Base-by-base conservation (phyloP, 371 early-diverging fungal species). In the Mucor piriformis region DNA sequence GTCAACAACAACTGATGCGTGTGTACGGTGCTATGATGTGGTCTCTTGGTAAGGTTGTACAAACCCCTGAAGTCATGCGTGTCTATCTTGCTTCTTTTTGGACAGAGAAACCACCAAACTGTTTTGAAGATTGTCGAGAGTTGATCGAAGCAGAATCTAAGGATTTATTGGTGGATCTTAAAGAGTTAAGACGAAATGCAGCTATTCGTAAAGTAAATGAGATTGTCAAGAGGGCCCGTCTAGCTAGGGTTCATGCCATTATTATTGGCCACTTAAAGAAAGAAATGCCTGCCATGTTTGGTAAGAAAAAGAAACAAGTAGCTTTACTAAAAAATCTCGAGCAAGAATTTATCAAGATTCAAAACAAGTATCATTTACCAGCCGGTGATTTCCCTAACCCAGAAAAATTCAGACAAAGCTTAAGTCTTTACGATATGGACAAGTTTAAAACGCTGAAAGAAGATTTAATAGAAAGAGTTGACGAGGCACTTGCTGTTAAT, bases 11-110 rank as follows among this genome's bases (percentile, higher is more conserved):
- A 74, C 70, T 95, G 54, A 90, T 95, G 92, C 82, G 95, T 21
- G 94, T 94, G 0, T 91, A 92, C 63, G 95, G 95, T 56, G 95
- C 95, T 11, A 74, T 95, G 76, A 95, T 95, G 95, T 95, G 95
- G 95, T 92, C 95, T 21, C 79, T 95, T 11, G 95, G 95, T 50
- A 92, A 91, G 67, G 93, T 95, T 1, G 81, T 95, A 4, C 82
- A 88, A 40, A 90, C 93, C 0, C 95, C 95, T 29, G 95, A 95
- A 72, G 95, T 95, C 21, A 84, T 86, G 78, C 86, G 95, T 25
- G 95, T 95, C 42, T 95, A 88, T 64, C 63, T 94, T 50, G 86
- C 90, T 12, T 88, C 89, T 3, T 92, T 95, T 71, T 92, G 95
- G 92, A 82, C 82, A 6, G 83, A 86, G 42, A 83, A 88, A 51